These are phyloP conservation scores for Hymenoscyphus albidus DNA, from an alignment of 2,329 filamentous ascomycete species.

Conservation along the genomic window DNA sequence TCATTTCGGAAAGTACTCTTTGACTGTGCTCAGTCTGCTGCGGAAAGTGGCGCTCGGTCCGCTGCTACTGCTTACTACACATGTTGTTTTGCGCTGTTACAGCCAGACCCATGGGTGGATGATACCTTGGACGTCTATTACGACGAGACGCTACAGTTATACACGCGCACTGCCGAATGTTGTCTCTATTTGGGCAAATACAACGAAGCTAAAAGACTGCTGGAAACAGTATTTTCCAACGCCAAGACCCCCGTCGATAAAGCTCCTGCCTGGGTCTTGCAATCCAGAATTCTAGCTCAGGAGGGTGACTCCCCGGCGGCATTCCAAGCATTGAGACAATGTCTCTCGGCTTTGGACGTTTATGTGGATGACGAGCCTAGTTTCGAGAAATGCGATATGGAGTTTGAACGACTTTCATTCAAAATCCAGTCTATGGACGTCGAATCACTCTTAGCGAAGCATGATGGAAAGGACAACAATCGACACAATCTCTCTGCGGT, in stretches of 20 bases:
- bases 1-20: slow-evolving; percentile 69
- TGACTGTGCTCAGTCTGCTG: slow-evolving; percentile 72
- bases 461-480: slow-evolving; percentile 46
- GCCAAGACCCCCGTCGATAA: slow-evolving; percentile 73
- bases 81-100: slow-evolving; percentile 72
- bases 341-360: slow-evolving; percentile 66
- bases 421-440: slow-evolving; percentile 57
- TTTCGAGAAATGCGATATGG: slow-evolving; percentile 72
- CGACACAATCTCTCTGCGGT: slow-evolving; percentile 49
- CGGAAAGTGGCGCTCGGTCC: slow-evolving; percentile 76
- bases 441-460: slow-evolving; percentile 43
- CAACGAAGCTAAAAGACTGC: slow-evolving; percentile 61
- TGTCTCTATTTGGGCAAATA: slow-evolving; percentile 75
- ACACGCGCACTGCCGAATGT: slow-evolving; percentile 77
- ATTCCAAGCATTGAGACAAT: slow-evolving; percentile 66
- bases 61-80: slow-evolving; percentile 81
- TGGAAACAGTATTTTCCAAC: slow-evolving; percentile 65
- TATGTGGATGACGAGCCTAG: slow-evolving; percentile 61
- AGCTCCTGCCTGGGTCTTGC: slow-evolving; percentile 77
- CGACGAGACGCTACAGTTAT: slow-evolving; percentile 77
- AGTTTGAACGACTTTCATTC: slow-evolving; percentile 62
- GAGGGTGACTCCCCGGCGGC: slow-evolving; percentile 67
- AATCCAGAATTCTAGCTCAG: slow-evolving; percentile 74
- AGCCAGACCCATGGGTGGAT: slow-evolving; percentile 73
- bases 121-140: slow-evolving; percentile 70